Conservation (phyloP, 805 yeast genomes). For the Nakazawaea populi region DNA sequence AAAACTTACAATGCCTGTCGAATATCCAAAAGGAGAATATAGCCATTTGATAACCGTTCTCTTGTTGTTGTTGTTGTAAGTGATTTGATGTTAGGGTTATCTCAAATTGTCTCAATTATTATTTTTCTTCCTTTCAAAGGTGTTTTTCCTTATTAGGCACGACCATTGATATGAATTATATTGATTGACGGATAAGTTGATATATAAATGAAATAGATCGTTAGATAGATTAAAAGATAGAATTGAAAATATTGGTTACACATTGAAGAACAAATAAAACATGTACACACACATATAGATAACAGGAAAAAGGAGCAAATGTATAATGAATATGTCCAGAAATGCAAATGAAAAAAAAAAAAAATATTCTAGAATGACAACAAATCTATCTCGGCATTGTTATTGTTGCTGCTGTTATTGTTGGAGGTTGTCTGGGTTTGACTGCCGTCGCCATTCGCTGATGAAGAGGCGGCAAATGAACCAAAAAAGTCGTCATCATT, state of each 20-base stretch:
- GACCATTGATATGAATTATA: too few relatives aligned
- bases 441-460: conserved; percentile 11
- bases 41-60: conserved; percentile 34
- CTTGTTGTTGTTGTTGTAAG: too few relatives aligned
- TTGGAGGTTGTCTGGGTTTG: conserved; percentile 1
- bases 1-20: conserved; percentile 73
- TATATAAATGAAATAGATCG: too few relatives aligned
- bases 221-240: background rate
- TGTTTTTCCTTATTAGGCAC: too few relatives aligned
- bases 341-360: background rate
- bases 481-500: conserved; percentile 28
- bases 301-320: too few relatives aligned
- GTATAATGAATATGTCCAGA: too few relatives aligned
- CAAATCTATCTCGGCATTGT: conserved; percentile 39
- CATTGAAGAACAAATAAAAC: background rate
- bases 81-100: background rate
- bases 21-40: conserved; percentile 85
- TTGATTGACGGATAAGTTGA: too few relatives aligned
- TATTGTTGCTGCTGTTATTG: conserved; percentile 1
- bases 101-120: background rate
- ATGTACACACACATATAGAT: too few relatives aligned
- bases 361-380: conserved; percentile 33
- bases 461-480: conserved; percentile 20
- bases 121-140: background rate
- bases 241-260: background rate